Conservation (phyloP, 345 rosid species). For the Raphanus sativus region DNA sequence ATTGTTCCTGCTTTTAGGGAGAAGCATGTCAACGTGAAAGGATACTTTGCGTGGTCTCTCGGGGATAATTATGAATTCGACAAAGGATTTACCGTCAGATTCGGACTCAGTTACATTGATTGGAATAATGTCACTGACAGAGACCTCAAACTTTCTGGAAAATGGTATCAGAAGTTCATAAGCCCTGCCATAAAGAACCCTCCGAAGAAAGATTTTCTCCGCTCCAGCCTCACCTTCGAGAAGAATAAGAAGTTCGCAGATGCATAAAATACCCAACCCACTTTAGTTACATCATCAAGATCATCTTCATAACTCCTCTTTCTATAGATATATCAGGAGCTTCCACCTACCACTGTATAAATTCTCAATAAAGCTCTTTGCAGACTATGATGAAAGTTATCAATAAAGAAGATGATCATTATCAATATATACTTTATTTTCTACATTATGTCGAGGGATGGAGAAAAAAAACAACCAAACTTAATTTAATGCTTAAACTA, state of each 20-base stretch:
- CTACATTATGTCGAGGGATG: neutral
- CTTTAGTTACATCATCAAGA: neutral
- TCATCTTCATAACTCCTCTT: constrained; percentile 19
- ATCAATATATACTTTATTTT: neutral
- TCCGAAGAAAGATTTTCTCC: neutral
- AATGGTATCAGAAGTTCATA: neutral
- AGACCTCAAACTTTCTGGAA: neutral
- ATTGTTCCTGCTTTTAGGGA: neutral
- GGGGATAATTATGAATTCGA: neutral
- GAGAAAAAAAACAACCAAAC: neutral
- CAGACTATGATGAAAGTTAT: neutral
- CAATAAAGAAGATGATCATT: neutral
- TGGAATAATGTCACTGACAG: neutral
- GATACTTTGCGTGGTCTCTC: neutral
- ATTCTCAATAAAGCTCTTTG: neutral
- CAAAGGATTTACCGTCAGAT: neutral
- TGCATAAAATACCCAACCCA: neutral
- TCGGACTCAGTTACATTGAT: neutral
- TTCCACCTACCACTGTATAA: neutral
- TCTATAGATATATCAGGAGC: constrained; percentile 8
- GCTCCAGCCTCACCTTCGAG: neutral
- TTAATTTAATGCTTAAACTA: neutral
- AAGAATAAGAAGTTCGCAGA: neutral
- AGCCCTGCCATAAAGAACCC: neutral
- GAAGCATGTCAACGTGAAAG: neutral